A percentile compares a stretch with the other conserved stretches of the same genome.
phyloP scores from a whole-genome alignment of 1,139 yeast species.

The Wickerhamiella pararugosa region DNA sequence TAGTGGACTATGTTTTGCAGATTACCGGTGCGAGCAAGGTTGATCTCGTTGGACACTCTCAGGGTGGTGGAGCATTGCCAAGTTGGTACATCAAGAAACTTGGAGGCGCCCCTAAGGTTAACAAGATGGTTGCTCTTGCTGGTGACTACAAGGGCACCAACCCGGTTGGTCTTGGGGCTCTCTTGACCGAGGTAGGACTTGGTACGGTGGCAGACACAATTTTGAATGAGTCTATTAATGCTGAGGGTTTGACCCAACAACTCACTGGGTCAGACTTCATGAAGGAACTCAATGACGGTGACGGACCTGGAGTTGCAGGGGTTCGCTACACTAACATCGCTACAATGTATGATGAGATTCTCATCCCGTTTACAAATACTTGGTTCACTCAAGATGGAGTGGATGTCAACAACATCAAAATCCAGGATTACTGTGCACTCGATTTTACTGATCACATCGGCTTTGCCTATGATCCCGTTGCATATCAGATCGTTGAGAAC shows the following conservation, averaged over 20 bases:
- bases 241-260: not conserved
- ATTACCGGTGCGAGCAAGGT: conserved; percentile 4
- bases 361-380: conserved; percentile 3
- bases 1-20: conserved; percentile 1
- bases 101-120: conserved; percentile 1
- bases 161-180: not conserved
- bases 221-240: not conserved
- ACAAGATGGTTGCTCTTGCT: conserved; percentile 3
- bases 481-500: not conserved
- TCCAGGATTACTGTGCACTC: not conserved
- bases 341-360: conserved; percentile 1
- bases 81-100: conserved; percentile 3
- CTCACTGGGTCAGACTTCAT: not conserved
- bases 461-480: not conserved
- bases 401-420: not conserved
- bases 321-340: conserved; percentile 4
- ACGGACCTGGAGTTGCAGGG: conserved; percentile 1
- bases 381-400: not conserved
- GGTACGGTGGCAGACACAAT: not conserved
- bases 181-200: not conserved
- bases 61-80: conserved; percentile 5
- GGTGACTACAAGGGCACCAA: conserved; percentile 1
- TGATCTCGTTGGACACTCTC: conserved; percentile 5
- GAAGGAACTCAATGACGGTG: conserved; percentile 1
- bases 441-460: conserved; percentile 3